Conservation (phyloP, 2,329 filamentous ascomycete genomes). For the Penicillium sp. region DNA sequence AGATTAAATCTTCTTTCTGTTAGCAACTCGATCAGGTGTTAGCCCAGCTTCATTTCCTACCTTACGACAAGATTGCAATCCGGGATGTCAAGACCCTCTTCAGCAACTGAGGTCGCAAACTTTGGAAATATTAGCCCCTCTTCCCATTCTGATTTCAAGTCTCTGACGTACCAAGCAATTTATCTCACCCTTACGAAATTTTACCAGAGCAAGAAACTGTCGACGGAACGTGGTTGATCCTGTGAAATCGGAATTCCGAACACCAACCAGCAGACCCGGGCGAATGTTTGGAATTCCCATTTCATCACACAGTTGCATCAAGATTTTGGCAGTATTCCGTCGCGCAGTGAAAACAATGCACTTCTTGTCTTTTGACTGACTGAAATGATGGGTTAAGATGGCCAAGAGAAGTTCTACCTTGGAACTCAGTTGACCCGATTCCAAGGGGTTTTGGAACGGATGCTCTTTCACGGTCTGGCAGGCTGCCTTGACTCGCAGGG, state of each 20-base stretch:
- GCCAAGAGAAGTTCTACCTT: slow-evolving; percentile 68
- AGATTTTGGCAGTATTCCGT: slow-evolving; percentile 72
- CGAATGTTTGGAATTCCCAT: slow-evolving; percentile 62
- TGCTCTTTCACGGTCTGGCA: slow-evolving; percentile 58
- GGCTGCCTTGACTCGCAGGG: slow-evolving; percentile 60
- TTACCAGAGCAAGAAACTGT: slow-evolving; percentile 72
- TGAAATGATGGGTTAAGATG: slow-evolving; percentile 65
- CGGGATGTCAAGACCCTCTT: slow-evolving; percentile 67
- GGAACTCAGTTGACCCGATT: slow-evolving; percentile 59
- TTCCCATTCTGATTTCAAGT: not conserved
- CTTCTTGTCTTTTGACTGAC: slow-evolving; percentile 56
- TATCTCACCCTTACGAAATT: slow-evolving; percentile 53
- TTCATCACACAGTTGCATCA: slow-evolving; percentile 66
- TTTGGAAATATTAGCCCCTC: not conserved
- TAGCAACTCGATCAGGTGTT: slow-evolving; percentile 10
- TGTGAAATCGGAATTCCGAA: slow-evolving; percentile 51
- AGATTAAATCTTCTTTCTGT: slow-evolving; percentile 70
- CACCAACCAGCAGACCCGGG: slow-evolving; percentile 66
- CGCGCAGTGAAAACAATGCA: slow-evolving; percentile 89
- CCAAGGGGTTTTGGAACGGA: slow-evolving; percentile 43
- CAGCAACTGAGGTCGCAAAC: slow-evolving; percentile 66
- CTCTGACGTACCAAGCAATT: slow-evolving; percentile 15
- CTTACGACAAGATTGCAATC: slow-evolving; percentile 66
- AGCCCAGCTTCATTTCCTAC: slow-evolving; percentile 17
- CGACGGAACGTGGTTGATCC: slow-evolving; percentile 68